phyloP scores from a whole-genome alignment of 2,329 filamentous ascomycete species.

The Dryadomyces quercivorus region DNA sequence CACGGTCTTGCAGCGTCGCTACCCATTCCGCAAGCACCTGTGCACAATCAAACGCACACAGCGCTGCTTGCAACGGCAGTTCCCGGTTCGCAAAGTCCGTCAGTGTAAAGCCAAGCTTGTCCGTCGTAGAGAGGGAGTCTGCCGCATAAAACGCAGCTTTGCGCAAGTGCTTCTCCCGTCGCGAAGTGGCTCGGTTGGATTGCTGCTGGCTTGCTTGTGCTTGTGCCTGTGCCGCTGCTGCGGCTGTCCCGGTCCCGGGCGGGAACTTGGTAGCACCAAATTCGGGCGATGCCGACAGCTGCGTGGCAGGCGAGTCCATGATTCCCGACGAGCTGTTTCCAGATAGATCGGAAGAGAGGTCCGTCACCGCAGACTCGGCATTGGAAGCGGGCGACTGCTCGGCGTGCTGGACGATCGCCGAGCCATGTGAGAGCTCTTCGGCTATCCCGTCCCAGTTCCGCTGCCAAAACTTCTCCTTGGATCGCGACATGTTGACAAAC shows the following conservation, averaged over 20 bases:
- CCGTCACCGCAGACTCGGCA: slow-evolving; percentile 28
- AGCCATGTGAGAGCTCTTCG: slow-evolving; percentile 68
- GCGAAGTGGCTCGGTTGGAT: slow-evolving; percentile 39
- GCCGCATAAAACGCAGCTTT: slow-evolving; percentile 95
- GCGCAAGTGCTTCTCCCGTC: slow-evolving; percentile 75
- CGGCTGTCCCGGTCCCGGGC: slow-evolving; percentile 2
- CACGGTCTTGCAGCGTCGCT: slow-evolving; percentile 81
- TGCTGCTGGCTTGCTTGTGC: slow-evolving; percentile 12
- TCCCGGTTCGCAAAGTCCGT: slow-evolving; percentile 74
- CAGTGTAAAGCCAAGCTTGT: slow-evolving; percentile 75
- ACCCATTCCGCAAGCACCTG: slow-evolving; percentile 94
- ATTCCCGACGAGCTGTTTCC: slow-evolving; percentile 30
- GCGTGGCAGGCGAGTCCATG: slow-evolving; percentile 38
- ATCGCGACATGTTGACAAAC: slow-evolving; percentile 83
- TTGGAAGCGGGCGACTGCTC: slow-evolving; percentile 47
- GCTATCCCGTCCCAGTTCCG: slow-evolving; percentile 88
- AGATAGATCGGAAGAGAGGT: slow-evolving; percentile 27
- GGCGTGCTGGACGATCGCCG: slow-evolving; percentile 62
- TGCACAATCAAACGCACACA: slow-evolving; percentile 88
- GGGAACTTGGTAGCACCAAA: slow-evolving; percentile 27
- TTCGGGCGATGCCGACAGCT: slow-evolving; percentile 37
- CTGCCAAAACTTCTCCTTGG: slow-evolving; percentile 90
- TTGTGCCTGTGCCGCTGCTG: slow-evolving; percentile 4
- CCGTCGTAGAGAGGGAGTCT: slow-evolving; percentile 79
- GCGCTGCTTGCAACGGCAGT: slow-evolving; percentile 76